Evolutionary conservation across 768 basidiomycete species (phyloP), one percentile per base, ranked within the genome.

Genomic region (Podaxis carcinomalis): DNA sequence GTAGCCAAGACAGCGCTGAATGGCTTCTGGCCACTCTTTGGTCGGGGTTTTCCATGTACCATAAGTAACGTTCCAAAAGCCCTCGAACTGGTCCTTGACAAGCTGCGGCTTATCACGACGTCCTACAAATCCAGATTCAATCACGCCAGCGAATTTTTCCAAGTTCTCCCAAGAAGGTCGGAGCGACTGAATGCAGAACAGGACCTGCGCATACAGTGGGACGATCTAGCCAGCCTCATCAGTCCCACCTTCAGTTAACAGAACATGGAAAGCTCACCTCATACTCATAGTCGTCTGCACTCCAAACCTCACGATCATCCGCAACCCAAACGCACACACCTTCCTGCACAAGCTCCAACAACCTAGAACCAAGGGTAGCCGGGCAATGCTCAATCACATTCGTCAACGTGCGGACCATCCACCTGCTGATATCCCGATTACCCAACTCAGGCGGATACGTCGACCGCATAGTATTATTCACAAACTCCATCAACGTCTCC

Each of bases 391-490:
- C 86, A 42, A 92, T 73, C 3, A 82, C 67, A 5, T 75, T 72
- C 47, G 78, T 79, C 56, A 91, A 70, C 3, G 86, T 78, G 40
- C 84, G 75, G 19, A 85, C 73, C 63, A 89, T 74, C 89, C 89
- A 92, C 62, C 83, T 74, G 37, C 82, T 80, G 39, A 78, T 77
- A 55, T 81, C 77, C 67, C 80, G 77, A 65, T 83, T 80, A 51
- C 75, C 74, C 3, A 81, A 77, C 19, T 80, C 80, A 0, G 89
- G 88, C 0, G 90, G 90, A 72, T 93, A 93, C 7, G 81, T 80
- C 7, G 81, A 77, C 21, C 75, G 72, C 60, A 92, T 75, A 0
- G 83, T 83, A 46, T 83, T 81, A 62, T 86, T 84, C 56, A 85
- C 76, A 57, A 90, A 81, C 49, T 84, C 81, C 28, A 90, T 70